A percentile compares a stretch with the other conserved stretches of the same genome.
Conservation (phyloP, 2,329 filamentous ascomycete species). For the Magnaporthiopsis rhizophila region DNA sequence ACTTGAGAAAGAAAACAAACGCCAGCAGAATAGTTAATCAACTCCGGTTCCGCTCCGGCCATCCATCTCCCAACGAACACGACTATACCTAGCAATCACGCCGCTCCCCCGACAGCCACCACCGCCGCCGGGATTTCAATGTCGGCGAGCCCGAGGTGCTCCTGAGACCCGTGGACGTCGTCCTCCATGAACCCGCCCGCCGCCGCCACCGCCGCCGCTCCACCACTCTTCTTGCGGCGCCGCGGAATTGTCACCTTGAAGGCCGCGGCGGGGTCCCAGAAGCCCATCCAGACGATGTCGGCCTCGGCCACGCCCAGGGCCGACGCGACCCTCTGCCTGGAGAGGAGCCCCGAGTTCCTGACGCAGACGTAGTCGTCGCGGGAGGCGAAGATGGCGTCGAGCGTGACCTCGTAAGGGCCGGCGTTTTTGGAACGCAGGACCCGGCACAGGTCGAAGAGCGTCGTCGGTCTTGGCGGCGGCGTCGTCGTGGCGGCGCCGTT, state of each 20-base stretch:
- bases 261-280: slow-evolving; percentile 7
- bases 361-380: slow-evolving; percentile 2
- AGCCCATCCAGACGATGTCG: slow-evolving; percentile 6
- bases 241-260: slow-evolving; percentile 8
- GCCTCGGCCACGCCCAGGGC: slow-evolving; percentile 5
- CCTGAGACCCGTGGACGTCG: not conserved
- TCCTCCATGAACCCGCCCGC: not conserved
- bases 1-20: too few relatives aligned
- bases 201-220: too few relatives aligned
- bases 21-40: too few relatives aligned
- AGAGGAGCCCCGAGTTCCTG: not conserved
- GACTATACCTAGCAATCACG: too few relatives aligned
- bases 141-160: not conserved
- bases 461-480: too few relatives aligned
- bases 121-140: not conserved
- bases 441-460: slow-evolving; percentile 20
- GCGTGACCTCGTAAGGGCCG: slow-evolving; percentile 38
- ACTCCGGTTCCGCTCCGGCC: too few relatives aligned
- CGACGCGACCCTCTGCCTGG: not conserved
- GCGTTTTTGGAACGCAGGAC: slow-evolving; percentile 42
- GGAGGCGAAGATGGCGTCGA: slow-evolving; percentile 8
- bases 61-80: too few relatives aligned
- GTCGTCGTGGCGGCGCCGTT: too few relatives aligned
- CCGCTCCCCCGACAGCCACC: not conserved
- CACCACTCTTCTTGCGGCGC: too few relatives aligned